Evolutionary conservation across 2,329 filamentous ascomycete genomes (phyloP), one percentile per base, ranked within the genome.

Genomic region (Nigrospora oryzae): DNA sequence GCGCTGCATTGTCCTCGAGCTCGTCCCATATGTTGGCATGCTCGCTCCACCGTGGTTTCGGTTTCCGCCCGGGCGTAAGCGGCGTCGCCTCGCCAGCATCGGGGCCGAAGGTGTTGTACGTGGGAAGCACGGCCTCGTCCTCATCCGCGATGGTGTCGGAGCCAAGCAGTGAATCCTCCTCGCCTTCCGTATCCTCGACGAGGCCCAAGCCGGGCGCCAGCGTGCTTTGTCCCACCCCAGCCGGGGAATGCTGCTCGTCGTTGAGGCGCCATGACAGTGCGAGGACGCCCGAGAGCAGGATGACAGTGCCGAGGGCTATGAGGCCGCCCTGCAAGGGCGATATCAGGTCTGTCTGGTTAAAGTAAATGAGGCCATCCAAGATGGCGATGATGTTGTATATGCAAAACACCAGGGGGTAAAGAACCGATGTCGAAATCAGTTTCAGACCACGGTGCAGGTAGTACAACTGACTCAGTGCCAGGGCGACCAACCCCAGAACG

Each of bases 301-400:
- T 86, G 31, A 82, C 73, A 0, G 91, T 97, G 11, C 93, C 93
- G 2, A 98, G 65, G 0, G 89, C 80, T 50, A 97, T 95, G 37
- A 94, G 76, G 34, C 81, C 80, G 14, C 86, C 91, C 57, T 88
- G 83, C 3, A 93, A 66, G 1, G 81, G 74, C 14, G 83, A 81
- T 50, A 98, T 80, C 45, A 86, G 76, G 51, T 89, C 84, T 43
- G 84, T 86, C 65, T 98, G 93, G 56, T 85, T 78, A 68, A 97
- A 98, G 67, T 97, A 98, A 56, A 98, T 95, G 54, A 98, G 75
- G 31, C 93, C 93, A 65, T 98, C 93, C 54, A 97, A 73, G 54
- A 98, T 98, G 53, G 93, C 93, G 59, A 97, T 90, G 58, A 98
- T 95, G 73, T 98, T 98, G 75, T 97, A 98, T 52, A 97, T 81